phyloP scores from a whole-genome alignment of 306 rosid genomes.

The Hippophae rhamnoides region DNA sequence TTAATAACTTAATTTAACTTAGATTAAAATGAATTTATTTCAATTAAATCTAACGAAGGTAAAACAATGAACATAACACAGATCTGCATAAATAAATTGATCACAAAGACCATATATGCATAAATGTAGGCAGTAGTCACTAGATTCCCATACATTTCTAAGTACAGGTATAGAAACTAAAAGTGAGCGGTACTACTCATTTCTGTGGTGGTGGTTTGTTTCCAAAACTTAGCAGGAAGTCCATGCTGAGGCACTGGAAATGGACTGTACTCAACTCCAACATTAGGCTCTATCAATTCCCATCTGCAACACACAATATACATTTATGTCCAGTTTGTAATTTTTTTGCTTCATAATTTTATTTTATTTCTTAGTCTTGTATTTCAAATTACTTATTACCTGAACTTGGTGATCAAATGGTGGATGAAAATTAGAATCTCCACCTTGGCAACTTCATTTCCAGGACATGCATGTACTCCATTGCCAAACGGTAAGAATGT shows the following conservation, averaged over 20 bases:
- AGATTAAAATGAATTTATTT: too few species aligned
- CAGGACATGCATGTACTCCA: slow-evolving; percentile 24
- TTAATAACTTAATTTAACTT: too few species aligned
- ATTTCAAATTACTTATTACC: slow-evolving; percentile 3
- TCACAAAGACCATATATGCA: too few species aligned
- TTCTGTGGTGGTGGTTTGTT: too few species aligned
- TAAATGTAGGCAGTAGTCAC: too few species aligned
- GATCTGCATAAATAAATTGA: too few species aligned
- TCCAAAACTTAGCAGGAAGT: slow-evolving; percentile 19
- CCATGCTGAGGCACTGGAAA: slow-evolving; percentile 21
- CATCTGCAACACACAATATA: slow-evolving; percentile 4
- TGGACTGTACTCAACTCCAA: slow-evolving; percentile 16
- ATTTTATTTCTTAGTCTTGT: not conserved
- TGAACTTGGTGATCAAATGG: slow-evolving; percentile 20
- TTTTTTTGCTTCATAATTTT: not conserved
- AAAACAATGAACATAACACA: too few species aligned
- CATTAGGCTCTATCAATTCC: slow-evolving; percentile 6
- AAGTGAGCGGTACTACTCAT: too few species aligned
- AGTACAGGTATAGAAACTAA: too few species aligned
- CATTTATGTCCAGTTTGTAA: not conserved
- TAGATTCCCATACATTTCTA: too few species aligned
- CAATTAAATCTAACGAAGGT: too few species aligned
- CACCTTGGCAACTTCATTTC: slow-evolving; percentile 24
- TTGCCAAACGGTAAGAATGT: slow-evolving; percentile 22
- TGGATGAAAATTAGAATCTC: slow-evolving; percentile 16